phyloP scores from a whole-genome alignment of 257 asterid genomes.

The Fraxinus quadrangulata region DNA sequence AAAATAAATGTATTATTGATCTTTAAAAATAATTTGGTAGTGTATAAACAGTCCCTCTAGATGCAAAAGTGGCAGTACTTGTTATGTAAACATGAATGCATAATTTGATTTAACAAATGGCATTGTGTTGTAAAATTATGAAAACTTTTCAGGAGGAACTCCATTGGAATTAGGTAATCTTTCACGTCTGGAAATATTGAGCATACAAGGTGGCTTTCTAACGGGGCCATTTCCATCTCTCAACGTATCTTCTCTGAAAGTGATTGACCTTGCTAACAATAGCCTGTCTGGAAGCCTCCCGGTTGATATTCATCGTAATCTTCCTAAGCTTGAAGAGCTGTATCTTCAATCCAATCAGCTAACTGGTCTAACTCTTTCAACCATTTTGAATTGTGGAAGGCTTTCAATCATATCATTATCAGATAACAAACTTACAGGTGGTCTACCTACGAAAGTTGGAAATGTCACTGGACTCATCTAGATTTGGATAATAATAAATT shows the following conservation, averaged over 20 bases:
- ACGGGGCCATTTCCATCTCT: constrained; percentile 24
- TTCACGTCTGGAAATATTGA: constrained; percentile 13
- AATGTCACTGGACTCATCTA: constrained; percentile 29
- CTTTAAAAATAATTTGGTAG: no score
- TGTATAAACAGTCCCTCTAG: no score
- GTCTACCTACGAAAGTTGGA: constrained; percentile 13
- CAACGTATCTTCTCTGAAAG: constrained; percentile 25
- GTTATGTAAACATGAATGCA: no score
- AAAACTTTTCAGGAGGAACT: constrained; percentile 29
- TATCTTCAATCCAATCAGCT: constrained; percentile 36
- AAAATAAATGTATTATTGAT: no score
- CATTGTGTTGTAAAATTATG: no score
- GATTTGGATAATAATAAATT: constrained; percentile 8
- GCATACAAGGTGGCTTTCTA: constrained; percentile 10
- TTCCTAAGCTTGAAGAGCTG: constrained; percentile 34
- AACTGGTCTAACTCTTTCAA: constrained; percentile 38
- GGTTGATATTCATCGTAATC: constrained; percentile 12
- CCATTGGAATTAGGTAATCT: constrained; percentile 39
- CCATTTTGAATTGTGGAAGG: constrained; percentile 32
- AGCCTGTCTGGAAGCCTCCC: constrained; percentile 56
- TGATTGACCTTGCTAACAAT: constrained; percentile 30
- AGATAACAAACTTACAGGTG: constrained; percentile 37
- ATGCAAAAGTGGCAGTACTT: no score
- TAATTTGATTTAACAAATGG: no score
- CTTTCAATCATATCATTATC: constrained; percentile 33